Evolutionary conservation across 805 yeast genomes (phyloP), one percentile per base, ranked within the genome.

Genomic region (Ogataea glucozyma): DNA sequence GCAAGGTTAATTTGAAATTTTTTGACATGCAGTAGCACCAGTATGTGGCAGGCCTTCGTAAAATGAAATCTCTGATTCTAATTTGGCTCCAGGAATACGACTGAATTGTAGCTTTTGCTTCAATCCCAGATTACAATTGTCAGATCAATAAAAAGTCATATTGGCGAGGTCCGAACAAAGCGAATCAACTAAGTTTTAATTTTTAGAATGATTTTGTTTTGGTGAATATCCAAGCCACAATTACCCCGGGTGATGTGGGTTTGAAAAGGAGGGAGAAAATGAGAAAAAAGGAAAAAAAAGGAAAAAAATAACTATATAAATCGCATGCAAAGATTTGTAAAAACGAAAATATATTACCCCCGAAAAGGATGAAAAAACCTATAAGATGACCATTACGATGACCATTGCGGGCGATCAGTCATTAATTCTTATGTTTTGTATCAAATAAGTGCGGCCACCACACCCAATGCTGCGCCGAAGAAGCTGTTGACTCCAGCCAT

Each of bases 381-480:
- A 41, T 33, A 40, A 11, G 10, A n/a, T 24, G 6, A 14, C 16
- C 14, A 32, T 38, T 26, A 34, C 11, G 14, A 21, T 16, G 26
- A 36, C 31, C 17, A 18, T 26, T 17, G 26, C 32, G 30, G 32
- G 24, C 13, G 37, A 3, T 37, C 5, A n/a, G 19, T n/a, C 4
- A 23, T 14, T 17, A 21, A 26, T 12, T 6, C 11, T 11, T 10
- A 7, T 4, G 23, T 7, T 14, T 12, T 21, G 10, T 8, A 3
- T 35, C 39, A 58, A 40, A 59, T 45, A 32, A 60, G 41, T 11
- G 58, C 56, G 13, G 57, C 51, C 26, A 56, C 40, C 22, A 52
- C 49, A 44, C 57, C 60, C n/a, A 54, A 39, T 4, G 53, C 41
- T 13, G 55, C 48, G 39, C 56, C 61, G n/a, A 55, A 26, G 31